A percentile compares a stretch with the other conserved stretches of the same genome.
phyloP scores from a whole-genome alignment of 768 basidiomycete species.

The Peribolospora kevripleyi region DNA sequence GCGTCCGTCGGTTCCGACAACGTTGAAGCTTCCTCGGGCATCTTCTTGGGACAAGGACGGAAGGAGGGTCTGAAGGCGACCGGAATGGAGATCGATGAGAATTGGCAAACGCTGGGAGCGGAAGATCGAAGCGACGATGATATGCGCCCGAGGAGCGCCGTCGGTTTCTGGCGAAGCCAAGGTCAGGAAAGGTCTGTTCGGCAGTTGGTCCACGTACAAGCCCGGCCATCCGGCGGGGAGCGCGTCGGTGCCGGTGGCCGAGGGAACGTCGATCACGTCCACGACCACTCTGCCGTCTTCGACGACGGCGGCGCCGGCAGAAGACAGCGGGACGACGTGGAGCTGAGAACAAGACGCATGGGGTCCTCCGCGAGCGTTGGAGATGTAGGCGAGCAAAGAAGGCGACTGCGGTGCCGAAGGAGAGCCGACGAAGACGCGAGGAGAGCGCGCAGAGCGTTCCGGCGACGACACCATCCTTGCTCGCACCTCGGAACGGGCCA shows the following conservation, averaged over 20 bases:
- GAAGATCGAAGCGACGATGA: constrained; percentile 32
- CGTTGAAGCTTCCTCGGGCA: constrained; percentile 2
- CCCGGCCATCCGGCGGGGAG: constrained; percentile 30
- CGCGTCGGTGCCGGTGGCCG: constrained; percentile 17
- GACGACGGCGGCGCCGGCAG: neutral
- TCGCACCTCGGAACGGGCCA: constrained; percentile 6
- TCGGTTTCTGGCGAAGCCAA: neutral
- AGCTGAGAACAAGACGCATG: constrained; percentile 35
- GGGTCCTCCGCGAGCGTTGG: constrained; percentile 32
- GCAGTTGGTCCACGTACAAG: constrained; percentile 32
- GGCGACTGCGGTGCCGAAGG: constrained; percentile 11
- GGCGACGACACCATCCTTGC: constrained; percentile 24
- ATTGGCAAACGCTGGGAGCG: constrained; percentile 32
- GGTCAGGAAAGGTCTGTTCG: constrained; percentile 23
- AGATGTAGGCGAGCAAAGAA: constrained; percentile 29
- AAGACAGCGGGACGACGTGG: constrained; percentile 23
- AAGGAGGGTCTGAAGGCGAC: constrained; percentile 25
- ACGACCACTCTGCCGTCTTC: constrained; percentile 1
- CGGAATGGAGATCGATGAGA: constrained; percentile 24
- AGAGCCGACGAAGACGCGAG: constrained; percentile 23
- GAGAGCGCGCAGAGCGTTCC: constrained; percentile 33
- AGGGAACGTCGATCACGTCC: constrained; percentile 26
- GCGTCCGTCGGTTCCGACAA: constrained; percentile 10
- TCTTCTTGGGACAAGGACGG: constrained; percentile 26
- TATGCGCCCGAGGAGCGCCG: constrained; percentile 7